Evolutionary conservation across 257 asterid species (phyloP).

Genomic region (Orobanche coerulescens): DNA sequence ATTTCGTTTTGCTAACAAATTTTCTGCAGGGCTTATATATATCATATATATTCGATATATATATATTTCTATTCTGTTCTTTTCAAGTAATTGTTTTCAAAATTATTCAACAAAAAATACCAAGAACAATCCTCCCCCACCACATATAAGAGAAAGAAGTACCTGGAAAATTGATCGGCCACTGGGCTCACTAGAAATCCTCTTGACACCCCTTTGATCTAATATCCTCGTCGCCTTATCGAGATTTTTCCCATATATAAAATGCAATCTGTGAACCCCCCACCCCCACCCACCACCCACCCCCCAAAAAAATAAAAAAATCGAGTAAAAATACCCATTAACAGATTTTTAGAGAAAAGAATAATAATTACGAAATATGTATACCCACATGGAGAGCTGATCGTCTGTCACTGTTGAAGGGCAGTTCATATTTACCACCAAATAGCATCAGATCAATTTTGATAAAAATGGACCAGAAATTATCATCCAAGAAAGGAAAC

Average conservation of each 20-base stretch:
- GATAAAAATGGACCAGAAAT: background rate
- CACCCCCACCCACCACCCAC: too few relatives aligned
- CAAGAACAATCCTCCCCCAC: too few relatives aligned
- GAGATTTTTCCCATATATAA: slow-evolving; percentile 70
- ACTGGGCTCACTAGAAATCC: slow-evolving; percentile 58
- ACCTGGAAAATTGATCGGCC: slow-evolving; percentile 80
- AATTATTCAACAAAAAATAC: too few relatives aligned
- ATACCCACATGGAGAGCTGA: slow-evolving; percentile 70
- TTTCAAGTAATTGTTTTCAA: too few relatives aligned
- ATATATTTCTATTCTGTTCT: too few relatives aligned
- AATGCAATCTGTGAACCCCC: slow-evolving; percentile 64
- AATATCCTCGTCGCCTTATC: slow-evolving; percentile 74
- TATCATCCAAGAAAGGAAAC: too few relatives aligned
- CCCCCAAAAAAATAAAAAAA: background rate
- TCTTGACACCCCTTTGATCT: slow-evolving; percentile 74
- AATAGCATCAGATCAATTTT: background rate
- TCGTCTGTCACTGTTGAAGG: slow-evolving; percentile 58
- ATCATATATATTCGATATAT: too few relatives aligned
- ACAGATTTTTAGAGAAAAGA: background rate
- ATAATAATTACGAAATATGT: background rate
- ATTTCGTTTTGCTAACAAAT: too few relatives aligned
- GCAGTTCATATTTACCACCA: slow-evolving; percentile 12
- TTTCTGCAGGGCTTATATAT: too few relatives aligned
- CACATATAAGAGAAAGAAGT: too few relatives aligned
- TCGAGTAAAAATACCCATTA: background rate